phyloP scores from a whole-genome alignment of 257 asterid genomes.

The Scutellaria galericulata region DNA sequence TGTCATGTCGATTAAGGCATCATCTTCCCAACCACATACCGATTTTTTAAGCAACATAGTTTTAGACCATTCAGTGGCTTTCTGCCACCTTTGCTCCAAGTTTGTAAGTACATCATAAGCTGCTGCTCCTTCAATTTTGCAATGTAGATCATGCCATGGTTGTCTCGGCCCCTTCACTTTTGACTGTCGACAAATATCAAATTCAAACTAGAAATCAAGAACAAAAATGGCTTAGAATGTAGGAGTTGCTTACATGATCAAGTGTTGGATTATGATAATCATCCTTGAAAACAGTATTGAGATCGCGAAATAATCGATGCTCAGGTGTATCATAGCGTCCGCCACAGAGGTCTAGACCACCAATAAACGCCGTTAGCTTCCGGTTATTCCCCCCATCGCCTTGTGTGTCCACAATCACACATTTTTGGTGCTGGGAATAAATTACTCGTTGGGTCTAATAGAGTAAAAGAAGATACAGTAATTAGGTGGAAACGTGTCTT shows the following conservation, averaged over 20 bases:
- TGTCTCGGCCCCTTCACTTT: constrained; percentile 9
- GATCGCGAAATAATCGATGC: constrained; percentile 27
- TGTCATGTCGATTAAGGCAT: not conserved
- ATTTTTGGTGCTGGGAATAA: constrained; percentile 26
- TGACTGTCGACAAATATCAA: not conserved
- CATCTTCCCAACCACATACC: not conserved
- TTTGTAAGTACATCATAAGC: constrained; percentile 23
- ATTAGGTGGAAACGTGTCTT: too few species aligned
- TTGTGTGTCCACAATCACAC: constrained; percentile 30
- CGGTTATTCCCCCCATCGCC: not conserved
- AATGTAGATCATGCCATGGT: constrained; percentile 7
- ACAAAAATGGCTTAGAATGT: too few species aligned
- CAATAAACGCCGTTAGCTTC: constrained; percentile 24
- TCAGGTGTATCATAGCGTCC: constrained; percentile 29
- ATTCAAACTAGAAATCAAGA: too few species aligned
- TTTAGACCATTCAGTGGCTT: not conserved
- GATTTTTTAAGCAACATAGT: not conserved
- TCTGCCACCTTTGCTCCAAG: constrained; percentile 29
- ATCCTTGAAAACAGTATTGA: constrained; percentile 16
- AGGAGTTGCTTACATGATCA: not conserved
- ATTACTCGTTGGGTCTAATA: not conserved
- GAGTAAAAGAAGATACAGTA: too few species aligned
- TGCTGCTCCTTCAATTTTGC: constrained; percentile 9
- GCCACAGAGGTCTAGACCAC: constrained; percentile 26
- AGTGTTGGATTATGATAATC: constrained; percentile 13